These are phyloP conservation scores for Selaginella tamariscina DNA, from an alignment of 75 land plant species.

Conservation along the genomic window DNA sequence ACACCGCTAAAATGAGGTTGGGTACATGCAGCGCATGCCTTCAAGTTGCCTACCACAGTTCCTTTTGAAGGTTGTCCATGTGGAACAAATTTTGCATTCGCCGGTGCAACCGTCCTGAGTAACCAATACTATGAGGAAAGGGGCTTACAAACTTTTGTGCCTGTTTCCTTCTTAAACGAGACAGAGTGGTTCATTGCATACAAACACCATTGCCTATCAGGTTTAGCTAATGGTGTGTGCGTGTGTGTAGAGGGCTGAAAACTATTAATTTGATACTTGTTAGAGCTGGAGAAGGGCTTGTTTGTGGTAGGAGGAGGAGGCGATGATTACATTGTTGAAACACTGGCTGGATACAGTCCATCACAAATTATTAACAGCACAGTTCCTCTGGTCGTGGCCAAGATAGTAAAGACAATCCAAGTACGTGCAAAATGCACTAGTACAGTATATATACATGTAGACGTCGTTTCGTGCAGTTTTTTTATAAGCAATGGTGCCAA, in stretches of 20 bases:
- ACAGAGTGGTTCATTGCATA: not conserved
- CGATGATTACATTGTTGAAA: not conserved
- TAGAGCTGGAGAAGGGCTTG: not conserved
- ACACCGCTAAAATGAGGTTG: not conserved
- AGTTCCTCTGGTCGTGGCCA: not conserved
- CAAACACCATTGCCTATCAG: too few species aligned
- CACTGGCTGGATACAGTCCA: too few species aligned
- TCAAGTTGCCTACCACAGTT: not conserved
- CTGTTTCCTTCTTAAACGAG: not conserved
- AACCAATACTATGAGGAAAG: not conserved
- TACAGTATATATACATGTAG: too few species aligned
- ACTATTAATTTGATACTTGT: not conserved
- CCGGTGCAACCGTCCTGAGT: not conserved
- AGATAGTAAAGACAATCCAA: not conserved
- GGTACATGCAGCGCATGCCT: not conserved
- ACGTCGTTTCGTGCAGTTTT: not conserved
- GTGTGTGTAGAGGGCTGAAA: too few species aligned
- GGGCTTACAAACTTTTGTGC: not conserved
- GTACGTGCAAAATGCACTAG: not conserved
- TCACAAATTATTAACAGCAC: not conserved
- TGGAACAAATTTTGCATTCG: not conserved
- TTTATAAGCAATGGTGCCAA: not conserved
- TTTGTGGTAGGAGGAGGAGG: not conserved
- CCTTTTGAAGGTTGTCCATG: not conserved
- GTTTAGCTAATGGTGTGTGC: too few species aligned